phyloP scores from a whole-genome alignment of 495 filamentous ascomycete genomes.

The Lophiotrema nucula region DNA sequence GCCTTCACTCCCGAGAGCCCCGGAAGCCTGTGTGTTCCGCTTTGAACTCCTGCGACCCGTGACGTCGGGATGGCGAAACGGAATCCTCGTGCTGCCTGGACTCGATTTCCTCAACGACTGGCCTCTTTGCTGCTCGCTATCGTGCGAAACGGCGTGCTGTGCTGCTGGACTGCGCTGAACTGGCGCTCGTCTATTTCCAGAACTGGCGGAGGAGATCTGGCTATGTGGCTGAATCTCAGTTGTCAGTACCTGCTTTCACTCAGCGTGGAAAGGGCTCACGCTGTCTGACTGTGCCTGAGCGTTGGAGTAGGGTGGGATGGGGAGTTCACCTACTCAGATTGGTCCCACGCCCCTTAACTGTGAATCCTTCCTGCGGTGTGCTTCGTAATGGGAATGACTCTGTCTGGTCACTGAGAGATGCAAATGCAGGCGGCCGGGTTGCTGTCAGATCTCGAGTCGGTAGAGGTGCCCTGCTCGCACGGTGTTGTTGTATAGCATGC shows the following conservation, averaged over 20 bases:
- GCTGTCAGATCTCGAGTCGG: conserved; percentile 2
- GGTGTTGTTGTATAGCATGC: no score
- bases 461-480: no score
- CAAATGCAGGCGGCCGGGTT: neutral
- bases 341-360: conserved; percentile 10
- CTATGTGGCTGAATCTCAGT: conserved; percentile 23
- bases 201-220: neutral
- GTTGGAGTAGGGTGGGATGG: conserved; percentile 2
- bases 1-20: neutral
- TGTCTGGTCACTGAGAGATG: neutral
- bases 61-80: conserved; percentile 2
- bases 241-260: conserved; percentile 11
- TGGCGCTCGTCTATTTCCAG: no score
- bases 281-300: conserved; percentile 21
- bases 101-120: neutral
- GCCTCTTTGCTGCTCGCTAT: no score
- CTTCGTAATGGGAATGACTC: conserved; percentile 17
- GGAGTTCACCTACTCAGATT: conserved; percentile 16
- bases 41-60: conserved; percentile 10
- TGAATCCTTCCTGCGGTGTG: conserved; percentile 16
- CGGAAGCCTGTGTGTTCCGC: no score
- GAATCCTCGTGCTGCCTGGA: neutral
- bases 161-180: no score
- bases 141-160: no score
- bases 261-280: conserved; percentile 9